Percentiles rank a stretch among this genome's conserved stretches.
phyloP scores from a whole-genome alignment of 1,284 basidiomycete species.

The Caloboletus firmus region DNA sequence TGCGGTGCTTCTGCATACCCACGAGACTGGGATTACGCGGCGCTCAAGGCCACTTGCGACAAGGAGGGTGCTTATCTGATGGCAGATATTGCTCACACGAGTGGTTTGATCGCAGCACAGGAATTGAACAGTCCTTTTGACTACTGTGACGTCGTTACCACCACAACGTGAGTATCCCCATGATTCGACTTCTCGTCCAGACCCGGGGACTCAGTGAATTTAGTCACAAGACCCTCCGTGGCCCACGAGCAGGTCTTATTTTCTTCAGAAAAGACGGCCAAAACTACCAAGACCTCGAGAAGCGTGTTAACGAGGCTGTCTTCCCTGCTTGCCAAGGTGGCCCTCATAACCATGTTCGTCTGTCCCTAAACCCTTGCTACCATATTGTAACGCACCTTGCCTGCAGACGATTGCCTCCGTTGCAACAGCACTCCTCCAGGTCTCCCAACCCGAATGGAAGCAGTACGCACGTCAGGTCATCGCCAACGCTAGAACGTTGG shows the following conservation, averaged over 20 bases:
- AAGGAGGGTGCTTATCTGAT: conserved; percentile 90
- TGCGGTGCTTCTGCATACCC: conserved; percentile 99
- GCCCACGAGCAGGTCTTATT: conserved; percentile 96
- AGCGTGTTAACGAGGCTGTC: conserved; percentile 96
- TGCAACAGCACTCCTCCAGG: conserved; percentile 95
- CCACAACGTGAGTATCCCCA: conserved; percentile 73
- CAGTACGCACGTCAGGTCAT: conserved; percentile 95
- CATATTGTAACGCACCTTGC: conserved; percentile 1
- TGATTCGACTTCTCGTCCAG: neutral
- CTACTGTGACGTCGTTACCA: conserved; percentile 96
- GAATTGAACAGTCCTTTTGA: conserved; percentile 95
- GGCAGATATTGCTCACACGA: conserved; percentile 98
- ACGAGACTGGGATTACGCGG: conserved; percentile 94
- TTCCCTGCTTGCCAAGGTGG: conserved; percentile 99
- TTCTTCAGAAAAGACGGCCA: conserved; percentile 98
- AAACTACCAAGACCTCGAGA: conserved; percentile 81
- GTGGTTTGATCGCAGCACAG: conserved; percentile 91
- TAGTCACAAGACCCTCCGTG: conserved; percentile 98
- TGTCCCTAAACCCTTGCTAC: neutral
- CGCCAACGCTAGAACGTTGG: conserved; percentile 80
- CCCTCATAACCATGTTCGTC: conserved; percentile 94
- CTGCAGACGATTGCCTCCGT: conserved; percentile 90
- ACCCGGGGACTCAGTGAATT: neutral
- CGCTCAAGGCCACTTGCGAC: conserved; percentile 82
- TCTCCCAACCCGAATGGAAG: conserved; percentile 87